phyloP scores from a whole-genome alignment of 306 rosid genomes.

The Vicia villosa region DNA sequence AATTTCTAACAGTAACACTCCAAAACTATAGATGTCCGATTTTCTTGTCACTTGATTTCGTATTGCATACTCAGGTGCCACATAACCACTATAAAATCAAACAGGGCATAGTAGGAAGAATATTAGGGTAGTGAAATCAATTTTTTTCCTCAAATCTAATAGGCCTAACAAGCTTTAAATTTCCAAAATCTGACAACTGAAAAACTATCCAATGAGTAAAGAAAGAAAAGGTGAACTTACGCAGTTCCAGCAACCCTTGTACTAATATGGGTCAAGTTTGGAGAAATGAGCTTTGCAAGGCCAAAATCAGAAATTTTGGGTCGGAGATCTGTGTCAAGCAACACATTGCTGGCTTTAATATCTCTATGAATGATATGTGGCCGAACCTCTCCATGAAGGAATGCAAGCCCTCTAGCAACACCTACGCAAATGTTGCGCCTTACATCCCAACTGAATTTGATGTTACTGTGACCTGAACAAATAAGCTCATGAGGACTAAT shows the following conservation, averaged over 20 bases:
- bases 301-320: slow-evolving; percentile 90
- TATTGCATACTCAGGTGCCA: slow-evolving; percentile 90
- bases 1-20: slow-evolving; percentile 43
- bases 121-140: not conserved
- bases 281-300: slow-evolving; percentile 76
- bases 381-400: slow-evolving; percentile 66
- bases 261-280: slow-evolving; percentile 31
- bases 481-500: slow-evolving; percentile 35
- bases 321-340: slow-evolving; percentile 60
- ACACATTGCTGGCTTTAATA: slow-evolving; percentile 41
- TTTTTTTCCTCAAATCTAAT: not conserved
- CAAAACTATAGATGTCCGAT: slow-evolving; percentile 84
- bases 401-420: slow-evolving; percentile 72
- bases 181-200: not conserved
- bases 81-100: slow-evolving; percentile 65
- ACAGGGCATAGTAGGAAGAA: not conserved
- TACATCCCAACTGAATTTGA: slow-evolving; percentile 61
- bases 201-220: slow-evolving; percentile 4
- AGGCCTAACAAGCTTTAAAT: not conserved
- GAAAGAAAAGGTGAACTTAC: slow-evolving; percentile 46
- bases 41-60: slow-evolving; percentile 85
- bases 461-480: slow-evolving; percentile 57
- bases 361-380: slow-evolving; percentile 60
- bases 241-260: too few relatives aligned
- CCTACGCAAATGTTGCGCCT: slow-evolving; percentile 72